phyloP scores from a whole-genome alignment of 805 yeast genomes.

The Candida ovalis region DNA sequence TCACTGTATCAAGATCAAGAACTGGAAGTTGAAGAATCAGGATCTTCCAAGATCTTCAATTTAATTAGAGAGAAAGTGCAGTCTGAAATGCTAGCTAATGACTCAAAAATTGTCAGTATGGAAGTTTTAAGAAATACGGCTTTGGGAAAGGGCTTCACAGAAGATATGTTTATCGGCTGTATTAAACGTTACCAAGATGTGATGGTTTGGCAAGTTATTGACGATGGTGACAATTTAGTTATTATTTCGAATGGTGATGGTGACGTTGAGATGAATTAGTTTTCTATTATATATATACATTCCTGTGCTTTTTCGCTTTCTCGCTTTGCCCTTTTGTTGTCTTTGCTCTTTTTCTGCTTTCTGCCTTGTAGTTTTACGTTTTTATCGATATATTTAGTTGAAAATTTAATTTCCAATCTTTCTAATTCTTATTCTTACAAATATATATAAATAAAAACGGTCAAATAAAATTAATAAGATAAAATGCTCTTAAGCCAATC shows the following conservation, averaged over 20 bases:
- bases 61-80: constrained; percentile 50
- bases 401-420: too few relatives aligned
- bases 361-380: too few relatives aligned
- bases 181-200: constrained; percentile 67
- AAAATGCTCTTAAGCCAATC: constrained; percentile 25
- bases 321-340: too few relatives aligned
- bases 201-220: constrained; percentile 73
- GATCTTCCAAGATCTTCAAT: constrained; percentile 66
- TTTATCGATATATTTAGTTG: too few relatives aligned
- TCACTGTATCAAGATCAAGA: constrained; percentile 60
- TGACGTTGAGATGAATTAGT: constrained; percentile 30
- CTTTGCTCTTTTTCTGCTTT: too few relatives aligned
- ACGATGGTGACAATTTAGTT: constrained; percentile 63
- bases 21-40: constrained; percentile 55
- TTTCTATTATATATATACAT: too few relatives aligned
- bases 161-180: constrained; percentile 72
- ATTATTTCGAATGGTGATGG: constrained; percentile 42
- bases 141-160: constrained; percentile 79
- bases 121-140: constrained; percentile 56
- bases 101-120: constrained; percentile 37
- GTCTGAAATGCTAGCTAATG: constrained; percentile 23
- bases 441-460: too few relatives aligned
- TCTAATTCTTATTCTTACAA: too few relatives aligned
- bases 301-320: too few relatives aligned
- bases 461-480: too few relatives aligned